Evolutionary conservation across 139 green algal species (phyloP), one percentile per base, ranked within the genome.

Genomic region (Astrephomene gubernaculifera): DNA sequence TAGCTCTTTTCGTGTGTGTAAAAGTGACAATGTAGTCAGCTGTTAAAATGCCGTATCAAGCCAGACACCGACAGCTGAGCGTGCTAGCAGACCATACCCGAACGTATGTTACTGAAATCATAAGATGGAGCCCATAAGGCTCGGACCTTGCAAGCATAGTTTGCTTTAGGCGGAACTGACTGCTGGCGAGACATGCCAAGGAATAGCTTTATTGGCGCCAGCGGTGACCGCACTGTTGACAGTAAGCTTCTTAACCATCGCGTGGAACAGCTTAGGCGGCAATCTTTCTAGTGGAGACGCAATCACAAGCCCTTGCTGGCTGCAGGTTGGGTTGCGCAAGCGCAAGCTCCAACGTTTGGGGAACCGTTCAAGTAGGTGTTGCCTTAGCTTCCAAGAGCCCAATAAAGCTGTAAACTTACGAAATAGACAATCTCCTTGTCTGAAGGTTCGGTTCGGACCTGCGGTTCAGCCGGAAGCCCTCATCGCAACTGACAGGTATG

Each of bases 381-480:
- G 7, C 19, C 21, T 63, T 64, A 64, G 25, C 14, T 61, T 6
- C n/a, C 8, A 24, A 8, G 9, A 29, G 4, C 63, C 9, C 63
- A 57, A 41, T 71, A 21, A 12, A 4, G 8, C 4, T 71, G 31
- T 36, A n/a, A 43, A 41, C 6, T 41, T 8, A 12, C 17, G 49
- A 25, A 25, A 12, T 57, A 57, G 12, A 25, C 49, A 57, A 25
- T 17, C 49, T 57, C 49, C 2, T 52, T 52, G 9, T 52, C 7
- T 53, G 2, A 6, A 83, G 76, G 76, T 83, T 83, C 12, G 76
- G 76, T 2, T n/a, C 76, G 2, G 76, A 72, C 76, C 60, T 83
- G 7, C 33, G 27, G 22, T 83, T 83, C 41, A 63, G 7, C 1
- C 54, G 76, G 4, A 39, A 60, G 38, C 36, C 74, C 12, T 57